These are phyloP conservation scores for Penicillium sp. DNA, from an alignment of 2,329 filamentous ascomycete species.

Conservation along the genomic window DNA sequence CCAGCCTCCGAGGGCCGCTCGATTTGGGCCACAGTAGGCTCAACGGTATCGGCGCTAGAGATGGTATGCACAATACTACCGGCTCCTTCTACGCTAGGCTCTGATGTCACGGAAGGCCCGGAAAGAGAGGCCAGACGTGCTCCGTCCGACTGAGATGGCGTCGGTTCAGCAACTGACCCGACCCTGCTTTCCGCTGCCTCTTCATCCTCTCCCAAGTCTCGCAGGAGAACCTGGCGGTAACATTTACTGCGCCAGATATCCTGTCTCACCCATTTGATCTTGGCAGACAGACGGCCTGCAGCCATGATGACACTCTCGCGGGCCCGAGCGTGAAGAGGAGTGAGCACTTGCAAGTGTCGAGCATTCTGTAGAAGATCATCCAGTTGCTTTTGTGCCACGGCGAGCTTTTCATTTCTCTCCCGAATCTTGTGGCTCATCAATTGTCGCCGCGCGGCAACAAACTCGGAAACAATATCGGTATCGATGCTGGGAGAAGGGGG, in stretches of 20 bases:
- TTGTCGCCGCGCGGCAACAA: slow-evolving; percentile 75
- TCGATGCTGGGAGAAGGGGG: slow-evolving; percentile 71
- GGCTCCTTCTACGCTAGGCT: slow-evolving; percentile 21
- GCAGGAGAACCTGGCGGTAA: slow-evolving; percentile 79
- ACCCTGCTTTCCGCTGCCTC: slow-evolving; percentile 15
- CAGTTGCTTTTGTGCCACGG: slow-evolving; percentile 69
- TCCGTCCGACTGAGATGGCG: slow-evolving; percentile 11
- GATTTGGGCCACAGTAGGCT: slow-evolving; percentile 13
- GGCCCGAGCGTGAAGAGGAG: slow-evolving; percentile 86
- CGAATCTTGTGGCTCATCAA: slow-evolving; percentile 80
- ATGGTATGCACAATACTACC: slow-evolving; percentile 25
- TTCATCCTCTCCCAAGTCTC: slow-evolving; percentile 79
- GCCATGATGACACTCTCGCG: slow-evolving; percentile 82
- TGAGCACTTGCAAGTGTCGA: slow-evolving; percentile 81
- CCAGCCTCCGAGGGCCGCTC: slow-evolving; percentile 16
- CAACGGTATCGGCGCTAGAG: slow-evolving; percentile 24
- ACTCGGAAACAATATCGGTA: slow-evolving; percentile 80
- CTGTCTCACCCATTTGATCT: slow-evolving; percentile 89
- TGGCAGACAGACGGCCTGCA: slow-evolving; percentile 78
- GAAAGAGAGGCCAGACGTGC: slow-evolving; percentile 18
- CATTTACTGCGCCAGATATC: slow-evolving; percentile 91
- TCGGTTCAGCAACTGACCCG: slow-evolving; percentile 31
- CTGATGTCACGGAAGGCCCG: slow-evolving; percentile 19
- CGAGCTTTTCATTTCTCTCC: slow-evolving; percentile 77
- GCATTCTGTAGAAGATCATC: slow-evolving; percentile 84